These are phyloP conservation scores for Trichoderma endophyticum DNA, from an alignment of 2,329 filamentous ascomycete genomes.

Conservation along the genomic window DNA sequence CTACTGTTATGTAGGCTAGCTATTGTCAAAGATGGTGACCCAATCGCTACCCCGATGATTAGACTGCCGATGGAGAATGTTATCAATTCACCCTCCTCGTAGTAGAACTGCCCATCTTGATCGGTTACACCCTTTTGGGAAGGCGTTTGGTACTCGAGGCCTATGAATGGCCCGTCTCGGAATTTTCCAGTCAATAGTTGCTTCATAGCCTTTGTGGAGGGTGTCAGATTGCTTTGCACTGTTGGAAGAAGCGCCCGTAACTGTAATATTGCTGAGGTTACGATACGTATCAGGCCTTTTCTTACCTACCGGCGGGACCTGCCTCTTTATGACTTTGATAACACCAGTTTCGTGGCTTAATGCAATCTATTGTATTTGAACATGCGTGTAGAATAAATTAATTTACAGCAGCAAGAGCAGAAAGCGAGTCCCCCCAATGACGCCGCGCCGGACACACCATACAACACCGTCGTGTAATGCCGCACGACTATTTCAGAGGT, in stretches of 20 bases:
- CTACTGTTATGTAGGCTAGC: neutral
- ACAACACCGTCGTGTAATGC: neutral
- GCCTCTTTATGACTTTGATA: neutral
- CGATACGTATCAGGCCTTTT: neutral
- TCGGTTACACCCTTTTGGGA: neutral
- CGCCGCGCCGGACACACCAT: neutral
- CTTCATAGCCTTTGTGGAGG: neutral
- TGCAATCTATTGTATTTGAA: neutral
- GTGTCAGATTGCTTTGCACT: neutral
- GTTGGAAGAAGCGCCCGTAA: neutral
- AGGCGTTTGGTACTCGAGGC: neutral
- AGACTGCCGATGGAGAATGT: neutral
- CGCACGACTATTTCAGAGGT: neutral
- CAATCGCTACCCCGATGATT: neutral
- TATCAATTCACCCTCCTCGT: neutral
- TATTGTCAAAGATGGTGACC: neutral
- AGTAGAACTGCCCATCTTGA: neutral
- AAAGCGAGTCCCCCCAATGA: neutral
- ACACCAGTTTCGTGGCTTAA: neutral
- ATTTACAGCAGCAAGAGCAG: neutral
- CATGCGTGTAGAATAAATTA: neutral
- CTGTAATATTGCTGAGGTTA: neutral
- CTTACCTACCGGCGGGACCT: neutral
- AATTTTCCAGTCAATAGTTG: neutral
- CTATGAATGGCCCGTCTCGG: neutral